A percentile compares a stretch with the other conserved stretches of the same genome.
These are phyloP conservation scores for Apostasia ramifera DNA, from an alignment of 106 monocot genomes.

Conservation along the genomic window DNA sequence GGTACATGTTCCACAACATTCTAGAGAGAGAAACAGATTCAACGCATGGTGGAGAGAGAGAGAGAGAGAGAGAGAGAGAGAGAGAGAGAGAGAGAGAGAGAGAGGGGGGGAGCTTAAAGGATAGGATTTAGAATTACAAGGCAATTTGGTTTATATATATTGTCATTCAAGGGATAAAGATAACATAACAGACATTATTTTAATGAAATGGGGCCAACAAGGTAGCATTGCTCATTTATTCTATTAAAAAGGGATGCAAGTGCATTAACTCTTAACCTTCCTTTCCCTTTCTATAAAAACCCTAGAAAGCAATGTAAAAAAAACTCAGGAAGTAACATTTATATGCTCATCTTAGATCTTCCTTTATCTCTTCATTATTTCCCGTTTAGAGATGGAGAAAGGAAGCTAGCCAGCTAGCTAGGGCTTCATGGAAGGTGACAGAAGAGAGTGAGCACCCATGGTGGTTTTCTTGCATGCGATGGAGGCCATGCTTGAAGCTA, in stretches of 20 bases:
- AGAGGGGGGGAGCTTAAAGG: background rate
- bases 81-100: background rate
- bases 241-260: background rate
- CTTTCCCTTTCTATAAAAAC: slow-evolving; percentile 1
- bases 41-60: background rate
- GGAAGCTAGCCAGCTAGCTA: background rate
- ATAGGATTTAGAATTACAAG: slow-evolving; percentile 7
- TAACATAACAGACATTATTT: background rate
- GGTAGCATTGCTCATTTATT: background rate
- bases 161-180: background rate
- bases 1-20: too few relatives aligned
- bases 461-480: slow-evolving; percentile 17
- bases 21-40: too few relatives aligned
- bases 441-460: slow-evolving; percentile 35
- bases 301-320: background rate
- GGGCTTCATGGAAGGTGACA: slow-evolving; percentile 15
- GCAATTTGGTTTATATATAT: background rate
- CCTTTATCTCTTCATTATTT: background rate
- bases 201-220: background rate
- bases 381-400: background rate
- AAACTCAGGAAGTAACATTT: background rate
- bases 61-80: background rate
- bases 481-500: slow-evolving; percentile 15
- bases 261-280: background rate
- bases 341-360: background rate